Conservation (phyloP, 192 early-diverging fungal species). For the Mortierella claussenii region DNA sequence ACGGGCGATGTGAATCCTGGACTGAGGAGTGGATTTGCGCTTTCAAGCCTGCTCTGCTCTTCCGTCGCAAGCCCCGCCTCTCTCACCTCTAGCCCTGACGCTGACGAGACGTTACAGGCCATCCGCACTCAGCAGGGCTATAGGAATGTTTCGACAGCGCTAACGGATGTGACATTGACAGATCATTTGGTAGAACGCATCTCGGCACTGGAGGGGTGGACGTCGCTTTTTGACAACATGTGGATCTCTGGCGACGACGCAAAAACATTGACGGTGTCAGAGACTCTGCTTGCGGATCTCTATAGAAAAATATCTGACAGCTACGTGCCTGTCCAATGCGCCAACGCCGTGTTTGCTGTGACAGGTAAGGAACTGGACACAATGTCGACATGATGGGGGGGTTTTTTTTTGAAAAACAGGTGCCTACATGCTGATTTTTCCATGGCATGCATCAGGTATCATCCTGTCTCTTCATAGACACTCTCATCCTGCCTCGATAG, state of each 20-base stretch:
- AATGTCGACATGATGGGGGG: neutral
- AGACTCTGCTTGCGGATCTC: conserved; percentile 46
- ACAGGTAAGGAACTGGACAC: conserved; percentile 30
- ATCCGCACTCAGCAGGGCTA: conserved; percentile 51
- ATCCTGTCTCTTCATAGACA: conserved; percentile 33
- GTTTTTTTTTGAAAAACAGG: too few species aligned
- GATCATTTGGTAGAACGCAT: conserved; percentile 64
- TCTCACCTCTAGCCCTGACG: neutral
- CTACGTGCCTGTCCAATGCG: conserved; percentile 48
- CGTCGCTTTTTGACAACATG: conserved; percentile 56
- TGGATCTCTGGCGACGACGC: conserved; percentile 35
- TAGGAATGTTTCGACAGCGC: conserved; percentile 57
- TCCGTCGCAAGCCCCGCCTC: neutral
- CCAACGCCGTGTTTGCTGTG: conserved; percentile 54
- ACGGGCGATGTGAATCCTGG: conserved; percentile 61
- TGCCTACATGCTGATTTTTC: neutral
- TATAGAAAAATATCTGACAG: conserved; percentile 49
- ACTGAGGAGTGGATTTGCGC: conserved; percentile 59
- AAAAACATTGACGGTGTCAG: conserved; percentile 19
- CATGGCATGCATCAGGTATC: conserved; percentile 3
- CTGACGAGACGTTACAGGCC: conserved; percentile 12
- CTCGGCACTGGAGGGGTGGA: conserved; percentile 55
- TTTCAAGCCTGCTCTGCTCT: conserved; percentile 44
- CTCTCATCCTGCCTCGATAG: conserved; percentile 31
- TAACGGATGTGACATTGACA: conserved; percentile 61